These are phyloP conservation scores for Lipomyces spencermartinsiae DNA, from an alignment of 805 yeast species.

Conservation along the genomic window DNA sequence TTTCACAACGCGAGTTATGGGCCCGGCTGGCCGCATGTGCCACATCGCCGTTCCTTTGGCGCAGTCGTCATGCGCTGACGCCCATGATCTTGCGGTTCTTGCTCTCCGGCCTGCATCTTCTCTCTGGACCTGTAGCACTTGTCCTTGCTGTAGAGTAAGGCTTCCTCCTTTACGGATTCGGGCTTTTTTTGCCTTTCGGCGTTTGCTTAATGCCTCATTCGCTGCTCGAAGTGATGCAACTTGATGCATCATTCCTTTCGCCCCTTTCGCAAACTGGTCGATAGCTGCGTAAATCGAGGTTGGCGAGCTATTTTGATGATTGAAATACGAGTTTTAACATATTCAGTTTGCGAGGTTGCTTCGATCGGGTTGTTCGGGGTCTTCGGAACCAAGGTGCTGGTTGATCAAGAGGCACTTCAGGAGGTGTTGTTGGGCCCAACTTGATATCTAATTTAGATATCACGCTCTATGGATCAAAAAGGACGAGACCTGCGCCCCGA, in stretches of 20 bases:
- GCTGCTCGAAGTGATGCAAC: not conserved
- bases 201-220: not conserved
- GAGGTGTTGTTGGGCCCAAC: no score
- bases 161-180: slow-evolving; percentile 2
- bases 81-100: not conserved
- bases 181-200: slow-evolving; percentile 1
- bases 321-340: not conserved
- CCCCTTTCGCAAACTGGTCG: slow-evolving; percentile 5
- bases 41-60: no score
- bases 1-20: no score
- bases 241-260: not conserved
- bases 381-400: no score
- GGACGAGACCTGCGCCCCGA: no score
- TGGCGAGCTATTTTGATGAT: slow-evolving; percentile 7
- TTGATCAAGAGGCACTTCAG: no score
- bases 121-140: not conserved
- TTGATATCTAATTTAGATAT: no score
- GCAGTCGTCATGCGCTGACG: not conserved
- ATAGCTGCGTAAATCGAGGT: slow-evolving; percentile 3
- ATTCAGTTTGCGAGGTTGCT: not conserved
- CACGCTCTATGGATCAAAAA: no score
- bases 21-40: no score
- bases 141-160: not conserved
- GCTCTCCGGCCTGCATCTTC: not conserved
- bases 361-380: not conserved